Percentiles rank a stretch among this genome's conserved stretches.
Conservation (phyloP, 768 basidiomycete species). For the Agrocybe pediades region DNA sequence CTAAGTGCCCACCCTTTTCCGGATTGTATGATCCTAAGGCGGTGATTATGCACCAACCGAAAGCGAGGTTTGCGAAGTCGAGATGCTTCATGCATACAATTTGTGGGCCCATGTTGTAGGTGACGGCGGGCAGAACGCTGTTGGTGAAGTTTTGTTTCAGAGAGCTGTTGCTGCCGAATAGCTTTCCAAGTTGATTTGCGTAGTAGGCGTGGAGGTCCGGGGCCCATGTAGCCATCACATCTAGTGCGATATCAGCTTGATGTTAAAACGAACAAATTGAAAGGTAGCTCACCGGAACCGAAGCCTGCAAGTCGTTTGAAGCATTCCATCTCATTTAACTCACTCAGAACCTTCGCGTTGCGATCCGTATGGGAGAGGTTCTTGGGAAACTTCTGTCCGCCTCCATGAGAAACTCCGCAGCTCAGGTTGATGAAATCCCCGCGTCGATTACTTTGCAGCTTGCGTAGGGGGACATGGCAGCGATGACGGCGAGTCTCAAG, state of each 20-base stretch:
- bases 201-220: conserved; percentile 8
- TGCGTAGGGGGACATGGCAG: not conserved
- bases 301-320: not conserved
- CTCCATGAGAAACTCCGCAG: conserved; percentile 2
- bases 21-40: conserved; percentile 3
- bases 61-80: not conserved
- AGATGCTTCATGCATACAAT: not conserved
- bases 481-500: not conserved
- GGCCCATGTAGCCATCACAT: not conserved
- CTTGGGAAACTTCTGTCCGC: not conserved
- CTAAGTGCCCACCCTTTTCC: conserved; percentile 9
- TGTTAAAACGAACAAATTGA: not conserved
- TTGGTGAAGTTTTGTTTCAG: not conserved
- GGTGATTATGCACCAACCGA: not conserved
- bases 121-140: not conserved
- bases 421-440: not conserved
- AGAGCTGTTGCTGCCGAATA: conserved; percentile 6
- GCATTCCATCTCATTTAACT: not conserved
- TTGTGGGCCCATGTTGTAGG: not conserved
- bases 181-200: not conserved
- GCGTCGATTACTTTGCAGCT: not conserved
- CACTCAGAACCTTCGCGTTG: not conserved
- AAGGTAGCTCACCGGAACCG: not conserved
- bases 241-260: not conserved
- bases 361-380: not conserved